Evolutionary conservation across 2,329 filamentous ascomycete species (phyloP), one percentile per base, ranked within the genome.

Genomic region (Pseudogymnoascus pannorum): DNA sequence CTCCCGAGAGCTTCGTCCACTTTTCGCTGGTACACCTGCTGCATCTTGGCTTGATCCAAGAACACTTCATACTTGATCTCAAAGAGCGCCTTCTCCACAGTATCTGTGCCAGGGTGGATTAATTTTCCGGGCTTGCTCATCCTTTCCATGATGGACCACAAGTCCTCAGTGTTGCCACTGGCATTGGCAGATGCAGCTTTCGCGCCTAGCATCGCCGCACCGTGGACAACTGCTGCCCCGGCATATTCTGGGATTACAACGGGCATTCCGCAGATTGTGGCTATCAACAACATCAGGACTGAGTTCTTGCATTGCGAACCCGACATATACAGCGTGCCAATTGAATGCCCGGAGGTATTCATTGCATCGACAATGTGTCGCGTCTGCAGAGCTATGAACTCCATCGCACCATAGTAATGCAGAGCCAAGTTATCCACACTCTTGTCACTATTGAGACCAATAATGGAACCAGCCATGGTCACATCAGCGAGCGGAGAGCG

Each of bases 101-200:
- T 76, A 72, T 95, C 84, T 60, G 80, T 83, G 20, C 86, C 86
- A 0, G 93, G 92, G 73, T 87, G 81, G 2, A 97, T 88, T 57
- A 92, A 84, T 69, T 87, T 90, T 31, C 93, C 94, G 7, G 91
- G 88, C 80, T 97, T 96, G 77, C 90, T 96, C 87, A 97, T 94
- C 61, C 92, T 85, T 74, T 96, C 91, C 94, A 99, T 99, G 72
- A 99, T 97, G 68, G 86, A 84, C 94, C 94, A 99, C 64, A 99
- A 78, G 40, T 88, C 84, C 77, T 97, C 92, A 0, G 89, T 92
- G 69, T 87, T 87, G 48, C 91, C 90, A 8, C 89, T 81, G 38
- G 81, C 81, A 70, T 89, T 87, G 31, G 88, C 88, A 68, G 88
- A 94, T 5, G 93, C 94, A n/a, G 94, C 94, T 76, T 97, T 97